phyloP scores from a whole-genome alignment of 2,329 filamentous ascomycete species.

The Ophiostoma ulmi region DNA sequence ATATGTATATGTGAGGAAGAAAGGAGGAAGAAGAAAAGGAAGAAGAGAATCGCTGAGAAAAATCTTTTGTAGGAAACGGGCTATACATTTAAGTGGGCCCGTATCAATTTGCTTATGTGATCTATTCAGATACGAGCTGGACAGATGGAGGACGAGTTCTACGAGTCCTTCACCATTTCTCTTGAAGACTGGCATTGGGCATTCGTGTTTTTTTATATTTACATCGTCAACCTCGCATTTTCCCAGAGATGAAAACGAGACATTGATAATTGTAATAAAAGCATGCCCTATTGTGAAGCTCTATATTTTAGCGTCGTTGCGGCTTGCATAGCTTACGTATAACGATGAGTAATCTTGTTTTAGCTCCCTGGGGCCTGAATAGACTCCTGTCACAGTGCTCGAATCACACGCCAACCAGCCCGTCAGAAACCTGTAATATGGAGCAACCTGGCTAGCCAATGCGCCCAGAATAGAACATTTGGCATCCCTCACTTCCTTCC shows the following conservation, averaged over 20 bases:
- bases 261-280: not conserved
- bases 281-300: not conserved
- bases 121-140: not conserved
- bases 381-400: slow-evolving; percentile 1
- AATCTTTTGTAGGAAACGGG: slow-evolving; percentile 11
- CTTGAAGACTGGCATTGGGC: not conserved
- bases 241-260: not conserved
- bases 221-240: not conserved
- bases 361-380: slow-evolving; percentile 1
- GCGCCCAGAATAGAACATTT: not conserved
- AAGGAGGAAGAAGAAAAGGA: slow-evolving; percentile 42
- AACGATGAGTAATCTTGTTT: slow-evolving; percentile 4
- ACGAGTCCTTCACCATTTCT: not conserved
- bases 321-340: slow-evolving; percentile 2
- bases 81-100: slow-evolving; percentile 15
- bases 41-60: slow-evolving; percentile 18
- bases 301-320: not conserved
- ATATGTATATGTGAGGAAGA: slow-evolving; percentile 45
- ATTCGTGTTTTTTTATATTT: not conserved
- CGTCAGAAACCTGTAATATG: not conserved
- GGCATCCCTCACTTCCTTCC: not conserved
- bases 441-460: not conserved
- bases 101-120: not conserved
- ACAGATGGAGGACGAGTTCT: not conserved
- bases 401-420: slow-evolving; percentile 3